Conservation (phyloP, 371 early-diverging fungal genomes). For the Mucor sp. region DNA sequence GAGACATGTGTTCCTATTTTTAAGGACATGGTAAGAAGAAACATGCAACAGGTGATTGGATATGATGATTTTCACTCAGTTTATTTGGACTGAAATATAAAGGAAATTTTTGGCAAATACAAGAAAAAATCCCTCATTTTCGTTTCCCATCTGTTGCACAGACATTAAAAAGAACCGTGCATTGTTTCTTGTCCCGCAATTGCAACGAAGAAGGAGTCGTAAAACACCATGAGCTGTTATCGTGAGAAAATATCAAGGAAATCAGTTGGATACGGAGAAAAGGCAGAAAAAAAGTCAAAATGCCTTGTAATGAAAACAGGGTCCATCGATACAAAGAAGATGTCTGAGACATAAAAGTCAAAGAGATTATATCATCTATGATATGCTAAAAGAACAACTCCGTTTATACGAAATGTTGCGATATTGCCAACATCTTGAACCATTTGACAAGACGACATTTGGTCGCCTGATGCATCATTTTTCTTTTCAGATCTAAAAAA, state of each 20-base stretch:
- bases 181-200: background rate
- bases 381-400: background rate
- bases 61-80: background rate
- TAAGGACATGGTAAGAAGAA: background rate
- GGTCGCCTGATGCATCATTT: background rate
- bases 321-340: background rate
- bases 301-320: background rate
- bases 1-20: background rate
- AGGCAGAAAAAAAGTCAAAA: background rate
- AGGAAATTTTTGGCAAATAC: background rate
- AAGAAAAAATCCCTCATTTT: background rate
- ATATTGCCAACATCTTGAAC: background rate
- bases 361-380: background rate
- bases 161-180: background rate
- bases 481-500: background rate
- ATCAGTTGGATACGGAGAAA: constrained; percentile 1
- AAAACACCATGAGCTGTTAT: background rate
- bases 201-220: background rate
- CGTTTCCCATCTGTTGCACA: background rate
- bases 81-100: background rate
- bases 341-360: background rate
- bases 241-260: background rate
- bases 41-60: background rate
- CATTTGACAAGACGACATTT: background rate
- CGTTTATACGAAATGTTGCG: background rate